Evolutionary conservation across 2,329 filamentous ascomycete genomes (phyloP).

Genomic region (Talaromyces sp.): DNA sequence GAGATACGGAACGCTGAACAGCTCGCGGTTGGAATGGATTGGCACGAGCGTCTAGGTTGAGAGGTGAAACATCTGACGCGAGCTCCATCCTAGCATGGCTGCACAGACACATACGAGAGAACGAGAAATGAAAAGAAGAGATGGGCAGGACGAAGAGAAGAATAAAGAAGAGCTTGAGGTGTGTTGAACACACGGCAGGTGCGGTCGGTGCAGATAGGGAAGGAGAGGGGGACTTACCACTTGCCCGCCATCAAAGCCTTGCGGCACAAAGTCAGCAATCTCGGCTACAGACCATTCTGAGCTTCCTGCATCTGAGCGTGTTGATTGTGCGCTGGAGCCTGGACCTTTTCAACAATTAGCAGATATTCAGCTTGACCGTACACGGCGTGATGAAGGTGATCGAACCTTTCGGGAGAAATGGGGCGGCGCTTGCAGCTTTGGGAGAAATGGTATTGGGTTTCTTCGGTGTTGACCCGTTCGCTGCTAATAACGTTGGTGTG

Average conservation of each 20-base stretch:
- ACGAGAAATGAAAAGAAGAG: not conserved
- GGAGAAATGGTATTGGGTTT: slow-evolving; percentile 74
- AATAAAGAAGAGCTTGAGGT: not conserved
- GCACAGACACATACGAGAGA: not conserved
- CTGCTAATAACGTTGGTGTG: slow-evolving; percentile 59
- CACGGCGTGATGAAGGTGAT: not conserved
- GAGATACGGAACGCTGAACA: slow-evolving; percentile 20
- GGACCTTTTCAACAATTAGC: slow-evolving; percentile 12
- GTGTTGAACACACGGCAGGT: not conserved
- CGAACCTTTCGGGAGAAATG: slow-evolving; percentile 45
- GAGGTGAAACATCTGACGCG: slow-evolving; percentile 10
- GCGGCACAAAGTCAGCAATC: slow-evolving; percentile 52
- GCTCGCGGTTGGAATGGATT: slow-evolving; percentile 23
- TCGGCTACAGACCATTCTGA: slow-evolving; percentile 47
- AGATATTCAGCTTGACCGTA: not conserved
- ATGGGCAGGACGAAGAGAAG: not conserved
- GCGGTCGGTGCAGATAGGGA: not conserved
- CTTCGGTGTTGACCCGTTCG: slow-evolving; percentile 50
- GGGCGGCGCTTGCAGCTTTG: slow-evolving; percentile 82
- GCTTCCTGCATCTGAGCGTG: slow-evolving; percentile 39
- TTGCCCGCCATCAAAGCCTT: slow-evolving; percentile 49
- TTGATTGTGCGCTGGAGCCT: slow-evolving; percentile 39
- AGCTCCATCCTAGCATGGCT: not conserved
- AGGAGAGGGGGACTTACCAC: slow-evolving; percentile 40
- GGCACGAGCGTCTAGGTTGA: slow-evolving; percentile 26